Percentiles rank a stretch among this genome's conserved stretches.
Evolutionary conservation across 768 basidiomycete genomes (phyloP).

Genomic region (Amanita pseudoporphyria): DNA sequence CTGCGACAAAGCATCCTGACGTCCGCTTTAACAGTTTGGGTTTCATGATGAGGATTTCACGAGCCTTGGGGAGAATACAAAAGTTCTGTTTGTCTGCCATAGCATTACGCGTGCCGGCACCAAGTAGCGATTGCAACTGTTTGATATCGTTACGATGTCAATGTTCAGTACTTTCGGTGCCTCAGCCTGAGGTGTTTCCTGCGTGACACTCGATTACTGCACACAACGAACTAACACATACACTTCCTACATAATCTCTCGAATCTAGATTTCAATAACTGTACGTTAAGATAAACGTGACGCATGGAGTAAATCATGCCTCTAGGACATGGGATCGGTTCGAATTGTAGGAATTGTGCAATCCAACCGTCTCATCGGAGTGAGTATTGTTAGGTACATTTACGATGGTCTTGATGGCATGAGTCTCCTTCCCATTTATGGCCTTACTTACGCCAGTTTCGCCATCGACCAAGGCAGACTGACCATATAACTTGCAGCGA

Average conservation of each 20-base stretch:
- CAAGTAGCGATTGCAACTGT: no score
- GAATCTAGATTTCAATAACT: not conserved
- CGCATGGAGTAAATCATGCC: not conserved
- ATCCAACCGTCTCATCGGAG: slow-evolving; percentile 5
- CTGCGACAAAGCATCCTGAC: not conserved
- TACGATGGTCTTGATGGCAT: not conserved
- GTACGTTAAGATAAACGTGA: not conserved
- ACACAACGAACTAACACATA: no score
- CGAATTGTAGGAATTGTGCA: slow-evolving; percentile 6
- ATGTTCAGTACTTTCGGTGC: no score
- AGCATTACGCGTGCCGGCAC: no score
- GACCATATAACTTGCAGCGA: slow-evolving; percentile 38
- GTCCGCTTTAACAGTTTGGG: slow-evolving; percentile 13
- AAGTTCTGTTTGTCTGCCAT: no score
- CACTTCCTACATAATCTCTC: no score
- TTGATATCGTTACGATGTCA: no score
- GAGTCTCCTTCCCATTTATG: not conserved
- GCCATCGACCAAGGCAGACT: not conserved
- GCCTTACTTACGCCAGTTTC: not conserved
- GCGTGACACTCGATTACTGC: no score
- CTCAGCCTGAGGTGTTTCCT: no score
- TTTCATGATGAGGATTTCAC: slow-evolving; percentile 14
- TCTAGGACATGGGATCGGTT: not conserved
- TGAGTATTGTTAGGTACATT: not conserved
- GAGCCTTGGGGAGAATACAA: no score